Percentiles rank a stretch among this genome's conserved stretches.
phyloP scores from a whole-genome alignment of 2,329 filamentous ascomycete species.

The Malbranchea zuffiana region DNA sequence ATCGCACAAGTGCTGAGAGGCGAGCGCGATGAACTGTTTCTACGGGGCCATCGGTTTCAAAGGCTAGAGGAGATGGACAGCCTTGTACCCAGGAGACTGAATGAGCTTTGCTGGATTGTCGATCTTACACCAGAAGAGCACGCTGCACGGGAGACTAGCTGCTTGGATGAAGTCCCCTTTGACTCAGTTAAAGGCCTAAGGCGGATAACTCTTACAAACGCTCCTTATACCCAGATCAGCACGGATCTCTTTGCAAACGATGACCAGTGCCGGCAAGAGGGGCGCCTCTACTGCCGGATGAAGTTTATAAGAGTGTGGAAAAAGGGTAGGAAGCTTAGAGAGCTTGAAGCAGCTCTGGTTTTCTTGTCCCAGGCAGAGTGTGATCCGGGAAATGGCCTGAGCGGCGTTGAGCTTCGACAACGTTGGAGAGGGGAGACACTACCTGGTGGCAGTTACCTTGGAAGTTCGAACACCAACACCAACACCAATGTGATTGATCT shows the following conservation, averaged over 20 bases:
- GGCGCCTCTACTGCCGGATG: constrained; percentile 26
- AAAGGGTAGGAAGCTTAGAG: constrained; percentile 1
- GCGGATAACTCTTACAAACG: constrained; percentile 46
- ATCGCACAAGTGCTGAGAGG: constrained; percentile 28
- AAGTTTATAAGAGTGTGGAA: constrained; percentile 19
- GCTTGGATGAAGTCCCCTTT: constrained; percentile 33
- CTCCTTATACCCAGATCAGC: constrained; percentile 29
- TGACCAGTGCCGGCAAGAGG: constrained; percentile 21
- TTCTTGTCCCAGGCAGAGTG: constrained; percentile 25
- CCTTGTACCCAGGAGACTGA: constrained; percentile 27
- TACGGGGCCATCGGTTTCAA: constrained; percentile 32
- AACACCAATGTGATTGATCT: constrained; percentile 17
- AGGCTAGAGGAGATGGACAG: constrained; percentile 25
- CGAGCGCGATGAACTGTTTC: constrained; percentile 18
- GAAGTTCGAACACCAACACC: not conserved
- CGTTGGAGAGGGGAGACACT: constrained; percentile 26
- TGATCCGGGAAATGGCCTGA: constrained; percentile 17
- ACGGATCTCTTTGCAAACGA: constrained; percentile 16
- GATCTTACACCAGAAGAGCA: constrained; percentile 19
- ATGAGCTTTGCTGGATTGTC: constrained; percentile 38
- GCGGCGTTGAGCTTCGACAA: constrained; percentile 18
- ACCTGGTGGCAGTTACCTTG: constrained; percentile 21
- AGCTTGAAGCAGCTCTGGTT: constrained; percentile 19
- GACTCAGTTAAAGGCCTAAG: constrained; percentile 33
- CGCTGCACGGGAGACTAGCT: constrained; percentile 15